A percentile compares a stretch with the other conserved stretches of the same genome.
Conservation (phyloP, 805 yeast genomes). For the Jamesozyma jinghongensis region DNA sequence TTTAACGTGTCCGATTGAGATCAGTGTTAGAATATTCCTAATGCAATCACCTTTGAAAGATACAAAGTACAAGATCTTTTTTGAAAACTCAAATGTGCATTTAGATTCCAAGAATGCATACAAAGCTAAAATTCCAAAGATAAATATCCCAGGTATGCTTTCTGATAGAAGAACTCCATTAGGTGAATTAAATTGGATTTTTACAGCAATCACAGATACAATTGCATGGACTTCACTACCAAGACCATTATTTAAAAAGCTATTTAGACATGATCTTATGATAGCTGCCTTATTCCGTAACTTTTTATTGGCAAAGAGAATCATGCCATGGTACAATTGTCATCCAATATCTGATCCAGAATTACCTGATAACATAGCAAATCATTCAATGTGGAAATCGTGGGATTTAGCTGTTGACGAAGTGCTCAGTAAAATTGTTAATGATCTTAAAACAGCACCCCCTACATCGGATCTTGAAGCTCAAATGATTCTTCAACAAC, state of each 20-base stretch:
- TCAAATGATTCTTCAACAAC: constrained; percentile 21
- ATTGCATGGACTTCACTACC: constrained; percentile 95
- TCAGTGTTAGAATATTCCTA: constrained; percentile 84
- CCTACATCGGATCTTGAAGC: constrained; percentile 23
- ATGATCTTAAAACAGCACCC: constrained; percentile 31
- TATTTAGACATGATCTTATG: constrained; percentile 91
- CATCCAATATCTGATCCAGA: constrained; percentile 94
- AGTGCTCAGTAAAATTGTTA: constrained; percentile 64
- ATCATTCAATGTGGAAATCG: constrained; percentile 93
- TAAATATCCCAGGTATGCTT: constrained; percentile 79
- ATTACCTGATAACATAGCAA: constrained; percentile 68
- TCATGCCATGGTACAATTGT: constrained; percentile 88
- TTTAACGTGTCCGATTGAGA: constrained; percentile 90
- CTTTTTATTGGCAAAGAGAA: constrained; percentile 81
- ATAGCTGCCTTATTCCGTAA: constrained; percentile 94
- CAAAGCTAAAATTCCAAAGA: constrained; percentile 29
- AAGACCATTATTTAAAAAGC: constrained; percentile 75
- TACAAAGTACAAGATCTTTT: constrained; percentile 34
- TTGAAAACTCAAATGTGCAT: constrained; percentile 23
- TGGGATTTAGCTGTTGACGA: constrained; percentile 98
- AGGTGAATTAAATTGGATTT: constrained; percentile 95
- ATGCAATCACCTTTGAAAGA: constrained; percentile 64
- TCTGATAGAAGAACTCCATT: constrained; percentile 92
- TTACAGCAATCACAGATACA: constrained; percentile 95
- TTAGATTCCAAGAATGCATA: constrained; percentile 14